Evolutionary conservation across 257 asterid genomes (phyloP).

Genomic region (Salvia rosmarinus): DNA sequence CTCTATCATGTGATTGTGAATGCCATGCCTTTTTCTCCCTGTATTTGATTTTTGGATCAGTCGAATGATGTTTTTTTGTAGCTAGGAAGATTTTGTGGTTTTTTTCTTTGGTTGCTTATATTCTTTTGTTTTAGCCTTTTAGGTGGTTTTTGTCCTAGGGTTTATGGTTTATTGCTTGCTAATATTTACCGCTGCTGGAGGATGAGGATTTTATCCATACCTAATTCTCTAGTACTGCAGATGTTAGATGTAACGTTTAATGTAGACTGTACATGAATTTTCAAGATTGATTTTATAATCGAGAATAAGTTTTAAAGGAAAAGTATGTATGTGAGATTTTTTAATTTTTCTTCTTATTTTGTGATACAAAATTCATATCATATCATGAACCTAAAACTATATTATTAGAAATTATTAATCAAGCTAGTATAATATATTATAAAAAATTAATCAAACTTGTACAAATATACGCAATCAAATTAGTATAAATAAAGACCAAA

Average conservation of each 20-base stretch:
- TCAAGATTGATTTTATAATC: too few species aligned
- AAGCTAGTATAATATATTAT: too few species aligned
- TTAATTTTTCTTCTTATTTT: too few species aligned
- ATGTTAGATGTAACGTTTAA: background rate
- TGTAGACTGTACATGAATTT: background rate
- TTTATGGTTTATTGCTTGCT: background rate
- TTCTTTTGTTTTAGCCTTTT: background rate
- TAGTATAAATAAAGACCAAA: too few species aligned
- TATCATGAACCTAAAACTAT: too few species aligned
- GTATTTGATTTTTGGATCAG: background rate
- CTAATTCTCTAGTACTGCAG: constrained; percentile 8
- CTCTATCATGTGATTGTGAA: constrained; percentile 57
- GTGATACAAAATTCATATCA: too few species aligned
- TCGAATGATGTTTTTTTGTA: background rate
- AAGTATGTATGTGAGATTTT: too few species aligned
- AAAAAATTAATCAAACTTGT: too few species aligned
- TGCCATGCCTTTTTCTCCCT: too few species aligned
- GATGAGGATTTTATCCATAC: background rate
- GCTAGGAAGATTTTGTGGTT: background rate
- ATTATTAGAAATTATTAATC: too few species aligned
- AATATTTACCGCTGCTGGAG: background rate
- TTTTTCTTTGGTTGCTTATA: background rate
- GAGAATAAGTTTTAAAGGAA: too few species aligned
- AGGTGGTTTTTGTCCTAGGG: background rate
- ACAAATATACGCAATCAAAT: too few species aligned